Conservation (phyloP, 768 basidiomycete species). For the Suillus subaureus region DNA sequence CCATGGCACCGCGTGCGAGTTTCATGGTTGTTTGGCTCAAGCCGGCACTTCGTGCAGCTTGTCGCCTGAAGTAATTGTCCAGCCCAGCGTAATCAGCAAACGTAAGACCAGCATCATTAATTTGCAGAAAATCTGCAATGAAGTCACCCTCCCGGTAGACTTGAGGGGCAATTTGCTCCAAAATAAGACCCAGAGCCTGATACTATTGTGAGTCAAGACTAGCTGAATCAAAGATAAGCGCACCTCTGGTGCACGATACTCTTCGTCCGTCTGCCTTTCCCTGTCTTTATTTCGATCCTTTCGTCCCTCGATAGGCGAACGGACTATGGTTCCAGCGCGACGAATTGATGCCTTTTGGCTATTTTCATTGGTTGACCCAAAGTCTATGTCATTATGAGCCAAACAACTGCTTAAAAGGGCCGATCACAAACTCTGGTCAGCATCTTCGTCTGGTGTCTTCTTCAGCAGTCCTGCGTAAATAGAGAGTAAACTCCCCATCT, state of each 20-base stretch:
- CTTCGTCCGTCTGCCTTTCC: conserved; percentile 57
- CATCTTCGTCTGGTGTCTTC: conserved; percentile 70
- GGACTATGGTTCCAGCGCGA: conserved; percentile 84
- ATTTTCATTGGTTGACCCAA: conserved; percentile 31
- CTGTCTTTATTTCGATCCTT: conserved; percentile 46
- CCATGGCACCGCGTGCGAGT: conserved; percentile 87
- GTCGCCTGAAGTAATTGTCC: conserved; percentile 91
- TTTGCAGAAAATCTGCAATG: conserved; percentile 88
- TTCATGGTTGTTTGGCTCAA: conserved; percentile 73
- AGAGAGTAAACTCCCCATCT: conserved; percentile 75
- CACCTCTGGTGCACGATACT: conserved; percentile 74
- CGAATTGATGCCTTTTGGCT: conserved; percentile 66
- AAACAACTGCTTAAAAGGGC: background rate
- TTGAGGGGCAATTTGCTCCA: conserved; percentile 74
- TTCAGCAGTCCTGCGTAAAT: conserved; percentile 62
- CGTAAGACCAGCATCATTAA: conserved; percentile 84
- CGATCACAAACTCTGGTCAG: conserved; percentile 59
- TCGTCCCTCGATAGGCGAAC: conserved; percentile 65
- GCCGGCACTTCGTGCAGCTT: conserved; percentile 75
- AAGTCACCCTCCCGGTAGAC: conserved; percentile 88
- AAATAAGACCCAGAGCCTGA: conserved; percentile 73
- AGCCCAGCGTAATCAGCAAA: conserved; percentile 95
- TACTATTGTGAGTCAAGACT: conserved; percentile 5
- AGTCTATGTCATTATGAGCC: conserved; percentile 38
- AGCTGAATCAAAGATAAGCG: conserved; percentile 15